These are phyloP conservation scores for Eutrema japonicum DNA, from an alignment of 345 rosid genomes.

Conservation along the genomic window DNA sequence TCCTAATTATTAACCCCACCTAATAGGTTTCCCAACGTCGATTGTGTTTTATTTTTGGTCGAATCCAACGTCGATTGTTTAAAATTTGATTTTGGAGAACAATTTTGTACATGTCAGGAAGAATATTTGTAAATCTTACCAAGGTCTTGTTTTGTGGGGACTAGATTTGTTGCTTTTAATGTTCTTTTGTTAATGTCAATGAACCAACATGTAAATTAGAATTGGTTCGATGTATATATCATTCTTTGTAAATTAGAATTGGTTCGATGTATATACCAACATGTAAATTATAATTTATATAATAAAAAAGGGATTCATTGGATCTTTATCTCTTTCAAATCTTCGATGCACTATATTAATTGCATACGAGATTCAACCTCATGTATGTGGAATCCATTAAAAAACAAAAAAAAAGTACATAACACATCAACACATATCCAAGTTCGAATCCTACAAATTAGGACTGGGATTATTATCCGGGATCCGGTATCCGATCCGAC, in stretches of 20 bases:
- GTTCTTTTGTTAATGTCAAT: slow-evolving; percentile 25
- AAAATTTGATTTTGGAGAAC: not conserved
- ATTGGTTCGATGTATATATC: not conserved
- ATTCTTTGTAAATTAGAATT: too few relatives aligned
- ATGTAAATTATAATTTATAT: too few relatives aligned
- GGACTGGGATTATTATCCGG: too few relatives aligned
- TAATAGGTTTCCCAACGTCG: not conserved
- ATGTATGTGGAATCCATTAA: too few relatives aligned
- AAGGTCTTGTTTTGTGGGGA: slow-evolving; percentile 28
- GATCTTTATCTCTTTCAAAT: not conserved
- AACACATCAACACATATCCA: too few relatives aligned
- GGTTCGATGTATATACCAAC: too few relatives aligned
- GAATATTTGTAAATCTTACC: slow-evolving; percentile 24
- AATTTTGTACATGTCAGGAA: not conserved
- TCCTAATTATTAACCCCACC: not conserved
- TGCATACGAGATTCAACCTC: not conserved
- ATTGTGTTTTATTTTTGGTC: too few relatives aligned
- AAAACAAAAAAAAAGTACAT: too few relatives aligned
- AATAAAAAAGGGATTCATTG: not conserved
- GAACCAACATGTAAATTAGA: not conserved
- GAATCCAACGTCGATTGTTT: not conserved
- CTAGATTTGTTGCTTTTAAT: slow-evolving; percentile 31
- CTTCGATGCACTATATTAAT: not conserved
- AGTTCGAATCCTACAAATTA: too few relatives aligned
- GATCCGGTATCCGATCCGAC: too few relatives aligned